Base-by-base conservation (phyloP, 331 rosid species). In the Malus hybrid region DNA sequence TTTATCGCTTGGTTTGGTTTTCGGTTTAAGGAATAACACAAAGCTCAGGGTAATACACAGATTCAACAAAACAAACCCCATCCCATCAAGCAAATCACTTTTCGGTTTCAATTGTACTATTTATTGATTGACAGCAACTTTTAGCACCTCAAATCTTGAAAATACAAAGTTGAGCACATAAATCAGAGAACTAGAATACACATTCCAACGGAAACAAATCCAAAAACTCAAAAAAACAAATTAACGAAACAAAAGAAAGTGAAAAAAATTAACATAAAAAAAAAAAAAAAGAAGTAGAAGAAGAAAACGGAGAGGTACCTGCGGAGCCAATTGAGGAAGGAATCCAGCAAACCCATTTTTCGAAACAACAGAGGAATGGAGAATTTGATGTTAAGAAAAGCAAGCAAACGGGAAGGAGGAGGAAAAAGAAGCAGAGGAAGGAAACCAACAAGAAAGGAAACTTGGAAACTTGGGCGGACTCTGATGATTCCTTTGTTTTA, bases 241-340 rank as follows among this genome's bases (percentile, higher is more conserved):
- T 15, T 24, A 42, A 14, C 32, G 27, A 11, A 64, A 36, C 75
- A 8, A 60, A 76, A 39, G 27, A 42, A 39, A 10, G 46, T 24
- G 5, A 29, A 12, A 48, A 28, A 19, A 36, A 34, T 13, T 2
- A 1, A 1, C n/a, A 61, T 13, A 0, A 28, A 28, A 28, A 12
- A 64, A 42, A 44, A 7, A 12, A 57, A 60, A 6, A 57, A 7
- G 36, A 57, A 63, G n/a, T 0, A 29, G 34, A 44, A 11, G 22
- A 64, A n/a, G 54, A 22, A 60, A 67, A 70, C 61, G 33, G 63
- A 42, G 46, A 10, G 67, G 4, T 32, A 93, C 98, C 98, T 88
- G 75, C 96, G 91, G 73, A 93, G 98, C 97, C 98, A 93, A 79
- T 81, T 93, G 84, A 93, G 96, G 48, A 93, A 15, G 50, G 96